Evolutionary conservation across 345 rosid species (phyloP).

Genomic region (Syzygium jambos): DNA sequence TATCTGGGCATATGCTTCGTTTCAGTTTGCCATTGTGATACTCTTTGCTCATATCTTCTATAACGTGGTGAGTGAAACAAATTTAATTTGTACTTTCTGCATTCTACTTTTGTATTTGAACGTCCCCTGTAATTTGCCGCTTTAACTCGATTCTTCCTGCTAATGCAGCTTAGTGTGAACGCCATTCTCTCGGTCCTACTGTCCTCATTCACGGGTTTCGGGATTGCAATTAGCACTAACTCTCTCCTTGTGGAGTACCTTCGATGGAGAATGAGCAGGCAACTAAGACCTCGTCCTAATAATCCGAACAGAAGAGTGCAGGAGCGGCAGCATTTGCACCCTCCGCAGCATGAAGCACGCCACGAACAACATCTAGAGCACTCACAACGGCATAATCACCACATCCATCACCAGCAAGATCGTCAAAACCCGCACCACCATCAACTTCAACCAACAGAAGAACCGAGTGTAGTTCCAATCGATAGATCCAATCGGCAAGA

Average conservation of each 20-base stretch:
- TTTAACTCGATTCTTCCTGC: background rate
- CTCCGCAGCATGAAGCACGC: background rate
- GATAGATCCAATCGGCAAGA: background rate
- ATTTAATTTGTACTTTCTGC: background rate
- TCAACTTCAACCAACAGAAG: background rate
- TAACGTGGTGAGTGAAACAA: conserved; percentile 25
- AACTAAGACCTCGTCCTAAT: conserved; percentile 4
- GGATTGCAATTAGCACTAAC: conserved; percentile 48
- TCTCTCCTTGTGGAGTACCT: conserved; percentile 43
- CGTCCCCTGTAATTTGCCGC: background rate
- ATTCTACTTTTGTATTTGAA: background rate
- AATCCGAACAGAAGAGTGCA: conserved; percentile 6
- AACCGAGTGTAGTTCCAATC: background rate
- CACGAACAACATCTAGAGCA: conserved; percentile 3
- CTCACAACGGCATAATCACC: background rate
- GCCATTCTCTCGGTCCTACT: conserved; percentile 43
- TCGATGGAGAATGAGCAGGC: conserved; percentile 39
- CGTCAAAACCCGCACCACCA: background rate
- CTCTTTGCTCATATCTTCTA: conserved; percentile 58
- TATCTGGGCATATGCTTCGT: conserved; percentile 56
- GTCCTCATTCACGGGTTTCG: conserved; percentile 48
- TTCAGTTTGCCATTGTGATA: conserved; percentile 52
- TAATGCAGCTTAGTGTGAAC: conserved; percentile 35
- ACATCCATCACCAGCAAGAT: background rate
- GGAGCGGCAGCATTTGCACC: conserved; percentile 6